Conservation (phyloP, 257 asterid species). For the Plantago ovata region DNA sequence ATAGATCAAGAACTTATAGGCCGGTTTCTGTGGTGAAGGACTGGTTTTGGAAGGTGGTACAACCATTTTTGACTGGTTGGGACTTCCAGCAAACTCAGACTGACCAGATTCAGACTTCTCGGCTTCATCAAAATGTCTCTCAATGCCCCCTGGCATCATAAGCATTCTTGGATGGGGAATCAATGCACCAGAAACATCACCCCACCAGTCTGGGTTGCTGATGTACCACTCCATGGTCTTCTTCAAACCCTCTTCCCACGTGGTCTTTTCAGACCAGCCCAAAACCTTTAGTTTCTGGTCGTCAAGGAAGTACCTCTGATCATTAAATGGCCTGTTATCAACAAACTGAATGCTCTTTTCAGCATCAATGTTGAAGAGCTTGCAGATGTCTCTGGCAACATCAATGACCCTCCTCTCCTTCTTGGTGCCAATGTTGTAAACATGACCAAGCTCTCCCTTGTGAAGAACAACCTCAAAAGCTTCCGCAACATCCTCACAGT, state of each 20-base stretch:
- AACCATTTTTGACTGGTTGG: constrained; percentile 43
- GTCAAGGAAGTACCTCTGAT: constrained; percentile 93
- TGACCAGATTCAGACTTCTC: constrained; percentile 60
- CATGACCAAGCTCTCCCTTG: constrained; percentile 93
- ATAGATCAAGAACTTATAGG: constrained; percentile 81
- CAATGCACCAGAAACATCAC: constrained; percentile 94
- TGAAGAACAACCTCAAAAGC: constrained; percentile 91
- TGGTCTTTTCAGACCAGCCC: constrained; percentile 87
- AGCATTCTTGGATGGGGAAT: constrained; percentile 98
- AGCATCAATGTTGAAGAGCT: constrained; percentile 71
- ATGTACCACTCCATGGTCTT: constrained; percentile 92
- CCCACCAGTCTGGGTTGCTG: constrained; percentile 94
- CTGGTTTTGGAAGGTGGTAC: constrained; percentile 44
- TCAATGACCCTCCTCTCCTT: constrained; percentile 91
- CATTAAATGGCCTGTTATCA: constrained; percentile 93
- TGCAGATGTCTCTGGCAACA: constrained; percentile 85
- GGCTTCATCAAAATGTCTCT: constrained; percentile 59
- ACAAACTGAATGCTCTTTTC: constrained; percentile 72
- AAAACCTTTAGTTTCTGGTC: constrained; percentile 78
- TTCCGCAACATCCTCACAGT: constrained; percentile 97
- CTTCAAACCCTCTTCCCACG: constrained; percentile 87
- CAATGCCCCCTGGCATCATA: constrained; percentile 89
- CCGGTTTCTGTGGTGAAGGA: constrained; percentile 40
- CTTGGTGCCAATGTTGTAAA: constrained; percentile 91
- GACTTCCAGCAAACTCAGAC: constrained; percentile 39